Evolutionary conservation across 2,329 filamentous ascomycete species (phyloP), one percentile per base, ranked within the genome.

Genomic region (Venturia carpophila): DNA sequence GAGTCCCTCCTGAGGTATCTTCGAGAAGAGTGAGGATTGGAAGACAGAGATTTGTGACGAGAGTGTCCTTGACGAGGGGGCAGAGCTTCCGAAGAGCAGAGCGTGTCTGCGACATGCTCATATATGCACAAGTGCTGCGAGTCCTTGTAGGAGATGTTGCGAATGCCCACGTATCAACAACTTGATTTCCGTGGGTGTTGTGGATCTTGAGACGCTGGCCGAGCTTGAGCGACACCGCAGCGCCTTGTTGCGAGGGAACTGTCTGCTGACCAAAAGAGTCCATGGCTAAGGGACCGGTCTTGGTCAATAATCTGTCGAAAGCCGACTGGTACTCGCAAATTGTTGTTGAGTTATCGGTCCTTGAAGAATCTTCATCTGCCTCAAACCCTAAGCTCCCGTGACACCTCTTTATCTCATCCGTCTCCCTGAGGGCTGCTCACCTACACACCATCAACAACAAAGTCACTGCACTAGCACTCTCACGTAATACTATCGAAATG

Each of bases 101-200:
- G 37, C 76, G 72, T 0, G 72, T 74, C 67, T 79, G 77, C 5
- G 75, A 72, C 75, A 77, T 77, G 47, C 75, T 77, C 27, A 77
- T 68, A 64, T 70, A 74, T 21, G 63, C 4, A n/a, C 19, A 2
- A 3, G 63, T 27, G 45, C 27, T 34, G n/a, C 13, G 1, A 24
- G 19, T 60, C 13, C 77, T 75, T 6, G 17, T 10, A 56, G 52
- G 27, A 34, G 30, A 19, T 5, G 27, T 27, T 19, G 52, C 30
- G 66, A 81, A 78, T 3, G 77, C 78, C 78, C 78, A 82, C 58
- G 79, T 80, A 68, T 82, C 80, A 49, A 82, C 73, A 24, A 82
- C 79, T 71, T 82, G 79, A 63, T 79, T 78, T 63, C 79, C 80
- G 65, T 77, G 70, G 1, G 79, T 80, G 70, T 82, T 81, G 69